Base-by-base conservation (phyloP, 2,329 filamentous ascomycete genomes). In the Neophaeococcomyces mojaviensis region DNA sequence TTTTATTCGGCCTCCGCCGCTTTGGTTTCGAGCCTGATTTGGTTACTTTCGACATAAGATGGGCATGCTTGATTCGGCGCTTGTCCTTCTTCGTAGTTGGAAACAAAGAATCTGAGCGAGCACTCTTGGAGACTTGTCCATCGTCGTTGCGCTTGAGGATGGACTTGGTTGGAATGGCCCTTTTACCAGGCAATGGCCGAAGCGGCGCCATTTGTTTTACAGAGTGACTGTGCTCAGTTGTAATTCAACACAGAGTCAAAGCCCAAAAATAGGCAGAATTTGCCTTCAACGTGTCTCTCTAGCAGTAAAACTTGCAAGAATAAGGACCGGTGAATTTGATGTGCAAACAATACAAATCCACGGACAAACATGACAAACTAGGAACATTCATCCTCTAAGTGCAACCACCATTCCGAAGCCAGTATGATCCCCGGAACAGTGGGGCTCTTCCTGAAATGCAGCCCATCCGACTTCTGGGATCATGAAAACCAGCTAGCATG, bases 71-170 rank as follows among this genome's bases (percentile, higher is more conserved):
- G 58, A 94, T 86, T 28, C 75, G 70, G 19, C 83, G 84, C 70
- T 90, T 94, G 70, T 94, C 86, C 61, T 78, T 82, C 67, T 96
- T 97, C 52, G 76, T 81, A 45, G 80, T 76, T 50, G 80, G 70
- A 65, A 90, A 89, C 5, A 57, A 47, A 24, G 50, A 46, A 1
- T 41, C 32, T 32, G 46, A 36, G 6, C 46, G 3, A 12, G 20
- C 19, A 15, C 3, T 3, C 16, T 18, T 30, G 8, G 41, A 30
- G 4, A n/a, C 20, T 37, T 20, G 28, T 18, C 3, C 32, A 18
- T 15, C 30, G 8, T 37, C 26, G 8, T 37, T 26, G 7, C n/a
- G 32, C 22, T 44, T 37, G 19, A 37, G 33, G 4, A 36, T 30
- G 3, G 41, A 36, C 26, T 37, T 44, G 35, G 41, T 19, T 37